Evolutionary conservation across 1,139 yeast genomes (phyloP), one percentile per base, ranked within the genome.

Genomic region (Torulaspora pretoriensis): DNA sequence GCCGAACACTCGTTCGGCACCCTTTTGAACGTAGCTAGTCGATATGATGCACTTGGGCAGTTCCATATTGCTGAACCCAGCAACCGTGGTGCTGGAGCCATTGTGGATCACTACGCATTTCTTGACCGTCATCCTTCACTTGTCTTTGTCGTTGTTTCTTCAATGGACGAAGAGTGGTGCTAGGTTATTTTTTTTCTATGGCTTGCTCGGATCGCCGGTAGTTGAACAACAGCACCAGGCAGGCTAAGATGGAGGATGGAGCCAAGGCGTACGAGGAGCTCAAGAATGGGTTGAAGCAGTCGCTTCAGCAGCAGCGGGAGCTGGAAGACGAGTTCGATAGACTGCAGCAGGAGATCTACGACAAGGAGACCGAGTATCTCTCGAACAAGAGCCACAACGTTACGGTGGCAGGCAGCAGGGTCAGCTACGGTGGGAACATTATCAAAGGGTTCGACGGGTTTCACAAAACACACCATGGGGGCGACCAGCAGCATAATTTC

Each of bases 381-480:
- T 78, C 82, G 42, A 90, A 84, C 47, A 72, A 81, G 16, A 51
- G 37, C 53, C 59, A 55, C 19, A 44, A 46, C 31, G 46, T 42
- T 17, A 38, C 40, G 6, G 36, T 38, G 14, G 44, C 49, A 4
- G 50, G 49, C 30, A 49, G 49, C 22, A 48, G 50, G 26, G 43
- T 51, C n/a, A 44, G 50, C 9, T 68, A 74, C 8, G 78, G 80
- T 46, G 96, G 96, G 0, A 88, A 88, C 61, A 83, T 92, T 27
- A 85, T 89, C 27, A 83, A 83, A 54, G 97, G 97, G 0, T 90
- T 89, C 60, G 97, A 90, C 47, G 83, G 80, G 56, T 85, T 86
- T 61, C 73, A 82, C 43, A 86, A 85, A 60, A 47, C 56, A 6
- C 50, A 52, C 50, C 50, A 49, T 23, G 72, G 73, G 7, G 34